A percentile compares a stretch with the other conserved stretches of the same genome.
These are phyloP conservation scores for Lathyrus oleraceus DNA, from an alignment of 306 rosid species.

Conservation along the genomic window DNA sequence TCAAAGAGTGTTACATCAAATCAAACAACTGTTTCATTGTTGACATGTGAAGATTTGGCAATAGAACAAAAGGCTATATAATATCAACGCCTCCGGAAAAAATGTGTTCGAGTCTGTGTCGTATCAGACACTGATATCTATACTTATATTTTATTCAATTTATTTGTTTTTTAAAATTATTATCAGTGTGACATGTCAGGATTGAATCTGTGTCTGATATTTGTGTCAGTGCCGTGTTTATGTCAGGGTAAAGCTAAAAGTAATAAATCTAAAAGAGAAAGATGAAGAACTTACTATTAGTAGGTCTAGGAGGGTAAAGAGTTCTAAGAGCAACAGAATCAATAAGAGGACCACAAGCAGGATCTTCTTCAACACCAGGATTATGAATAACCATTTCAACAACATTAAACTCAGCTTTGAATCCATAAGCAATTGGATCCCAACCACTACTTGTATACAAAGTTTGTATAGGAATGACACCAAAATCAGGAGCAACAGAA, in stretches of 20 bases:
- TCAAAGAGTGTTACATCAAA: conserved; percentile 12
- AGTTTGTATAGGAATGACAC: conserved; percentile 85
- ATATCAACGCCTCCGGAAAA: too few species aligned
- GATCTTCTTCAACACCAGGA: conserved; percentile 93
- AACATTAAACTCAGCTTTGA: conserved; percentile 48
- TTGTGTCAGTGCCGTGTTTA: too few species aligned
- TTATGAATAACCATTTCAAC: conserved; percentile 71
- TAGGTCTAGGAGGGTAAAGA: conserved; percentile 68
- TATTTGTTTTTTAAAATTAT: too few species aligned
- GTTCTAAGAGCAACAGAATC: conserved; percentile 78
- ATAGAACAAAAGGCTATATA: not conserved
- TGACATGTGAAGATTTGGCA: not conserved
- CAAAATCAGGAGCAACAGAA: conserved; percentile 78
- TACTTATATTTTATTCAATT: too few species aligned
- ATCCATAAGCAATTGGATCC: conserved; percentile 90
- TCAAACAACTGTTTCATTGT: not conserved
- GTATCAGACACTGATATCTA: too few species aligned
- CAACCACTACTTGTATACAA: conserved; percentile 87
- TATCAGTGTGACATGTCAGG: too few species aligned
- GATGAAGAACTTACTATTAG: conserved; percentile 52
- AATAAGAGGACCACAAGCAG: conserved; percentile 92
- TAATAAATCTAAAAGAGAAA: not conserved
- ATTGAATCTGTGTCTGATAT: too few species aligned
- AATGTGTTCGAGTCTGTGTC: too few species aligned
- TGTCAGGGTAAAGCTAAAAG: too few species aligned